Conservation (phyloP, 2,329 filamentous ascomycete genomes). For the Dissoconium aciculare region DNA sequence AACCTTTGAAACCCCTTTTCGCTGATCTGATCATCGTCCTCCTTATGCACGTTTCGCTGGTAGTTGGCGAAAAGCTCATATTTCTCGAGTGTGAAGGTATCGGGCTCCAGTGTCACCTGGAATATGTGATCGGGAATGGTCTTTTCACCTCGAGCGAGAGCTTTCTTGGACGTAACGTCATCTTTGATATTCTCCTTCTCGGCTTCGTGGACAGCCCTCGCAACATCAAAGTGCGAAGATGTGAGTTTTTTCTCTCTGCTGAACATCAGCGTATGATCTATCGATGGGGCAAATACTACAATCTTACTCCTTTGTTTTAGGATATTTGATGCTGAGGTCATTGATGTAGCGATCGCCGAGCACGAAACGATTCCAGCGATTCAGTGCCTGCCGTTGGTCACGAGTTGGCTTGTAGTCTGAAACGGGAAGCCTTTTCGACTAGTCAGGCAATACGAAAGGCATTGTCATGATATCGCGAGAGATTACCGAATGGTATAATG, state of each 20-base stretch:
- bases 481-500: conserved; percentile 61
- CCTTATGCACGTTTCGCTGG: conserved; percentile 57
- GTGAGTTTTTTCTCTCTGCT: conserved; percentile 43
- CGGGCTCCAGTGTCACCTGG: conserved; percentile 53
- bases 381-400: conserved; percentile 60
- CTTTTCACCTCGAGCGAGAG: too few species aligned
- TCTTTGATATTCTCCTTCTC: conserved; percentile 41
- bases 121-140: conserved; percentile 57
- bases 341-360: conserved; percentile 53
- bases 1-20: conserved; percentile 53
- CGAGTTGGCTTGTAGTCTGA: conserved; percentile 48
- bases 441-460: conserved; percentile 4
- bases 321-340: conserved; percentile 48
- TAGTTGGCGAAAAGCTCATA: conserved; percentile 59
- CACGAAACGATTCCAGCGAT: conserved; percentile 60
- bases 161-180: too few species aligned
- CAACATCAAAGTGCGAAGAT: conserved; percentile 52
- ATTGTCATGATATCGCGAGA: neutral
- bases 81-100: conserved; percentile 62
- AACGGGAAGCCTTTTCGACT: conserved; percentile 49
- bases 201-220: conserved; percentile 52
- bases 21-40: conserved; percentile 44
- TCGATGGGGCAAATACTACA: neutral
- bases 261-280: neutral
- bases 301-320: conserved; percentile 49